Conservation (phyloP, 345 rosid genomes). For the Citrus medica region DNA sequence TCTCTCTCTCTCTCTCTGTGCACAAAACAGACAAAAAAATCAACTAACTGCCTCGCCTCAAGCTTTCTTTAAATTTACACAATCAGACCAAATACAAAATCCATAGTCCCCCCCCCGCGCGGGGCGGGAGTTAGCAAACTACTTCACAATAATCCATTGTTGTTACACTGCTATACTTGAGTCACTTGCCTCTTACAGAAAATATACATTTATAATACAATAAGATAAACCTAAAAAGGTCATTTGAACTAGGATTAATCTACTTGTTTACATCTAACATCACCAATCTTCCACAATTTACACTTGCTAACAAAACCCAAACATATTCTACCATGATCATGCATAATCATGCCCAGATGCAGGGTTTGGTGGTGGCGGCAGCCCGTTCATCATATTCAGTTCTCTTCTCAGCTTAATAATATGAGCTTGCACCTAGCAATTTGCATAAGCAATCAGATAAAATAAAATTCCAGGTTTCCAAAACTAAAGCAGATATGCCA, state of each 20-base stretch:
- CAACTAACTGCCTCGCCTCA: neutral
- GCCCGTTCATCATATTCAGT: constrained; percentile 52
- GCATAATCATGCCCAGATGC: constrained; percentile 34
- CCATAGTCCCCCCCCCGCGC: neutral
- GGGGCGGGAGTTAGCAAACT: neutral
- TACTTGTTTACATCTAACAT: constrained; percentile 19
- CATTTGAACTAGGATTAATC: constrained; percentile 6
- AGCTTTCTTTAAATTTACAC: neutral
- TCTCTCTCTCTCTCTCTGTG: too few relatives aligned
- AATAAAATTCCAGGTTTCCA: constrained; percentile 7
- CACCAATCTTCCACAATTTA: constrained; percentile 14
- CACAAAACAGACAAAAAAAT: neutral
- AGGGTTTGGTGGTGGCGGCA: constrained; percentile 40
- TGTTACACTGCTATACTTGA: neutral
- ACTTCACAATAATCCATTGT: constrained; percentile 2
- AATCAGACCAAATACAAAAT: constrained; percentile 5
- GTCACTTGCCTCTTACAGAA: neutral
- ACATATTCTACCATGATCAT: constrained; percentile 15
- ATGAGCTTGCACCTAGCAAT: constrained; percentile 76
- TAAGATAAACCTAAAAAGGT: constrained; percentile 11
- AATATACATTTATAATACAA: neutral
- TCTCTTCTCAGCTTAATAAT: constrained; percentile 64
- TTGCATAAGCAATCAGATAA: constrained; percentile 21
- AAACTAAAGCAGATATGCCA: neutral
- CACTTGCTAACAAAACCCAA: constrained; percentile 12